These are phyloP conservation scores for Teratosphaeria epicoccoides DNA, from an alignment of 2,329 filamentous ascomycete genomes.

Conservation along the genomic window DNA sequence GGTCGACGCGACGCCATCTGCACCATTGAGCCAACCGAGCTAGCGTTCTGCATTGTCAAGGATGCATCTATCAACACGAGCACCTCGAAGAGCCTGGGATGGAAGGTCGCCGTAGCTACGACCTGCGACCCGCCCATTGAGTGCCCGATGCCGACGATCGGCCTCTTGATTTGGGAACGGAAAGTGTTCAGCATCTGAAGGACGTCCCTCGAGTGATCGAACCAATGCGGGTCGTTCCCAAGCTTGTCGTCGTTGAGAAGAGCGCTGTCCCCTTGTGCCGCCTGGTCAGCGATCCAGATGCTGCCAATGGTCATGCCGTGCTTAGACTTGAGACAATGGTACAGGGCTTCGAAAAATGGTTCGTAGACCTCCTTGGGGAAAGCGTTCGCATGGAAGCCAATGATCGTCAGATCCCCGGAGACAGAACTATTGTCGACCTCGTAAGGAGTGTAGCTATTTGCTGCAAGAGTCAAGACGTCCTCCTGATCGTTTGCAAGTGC, in stretches of 20 bases:
- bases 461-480: slow-evolving; percentile 9
- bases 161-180: slow-evolving; percentile 64
- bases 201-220: slow-evolving; percentile 74
- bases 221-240: slow-evolving; percentile 50
- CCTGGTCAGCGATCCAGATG: slow-evolving; percentile 82
- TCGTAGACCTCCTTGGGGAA: slow-evolving; percentile 20
- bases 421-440: slow-evolving; percentile 6
- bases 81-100: slow-evolving; percentile 64
- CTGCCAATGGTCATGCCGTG: slow-evolving; percentile 22
- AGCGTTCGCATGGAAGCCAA: slow-evolving; percentile 14
- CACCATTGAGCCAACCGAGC: not conserved
- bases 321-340: not conserved
- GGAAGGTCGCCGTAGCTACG: slow-evolving; percentile 57
- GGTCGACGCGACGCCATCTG: slow-evolving; percentile 46
- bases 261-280: slow-evolving; percentile 67
- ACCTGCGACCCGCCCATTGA: slow-evolving; percentile 54
- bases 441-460: slow-evolving; percentile 17
- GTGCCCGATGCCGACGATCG: slow-evolving; percentile 78
- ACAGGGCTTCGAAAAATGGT: slow-evolving; percentile 16
- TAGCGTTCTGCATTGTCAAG: slow-evolving; percentile 38
- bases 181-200: slow-evolving; percentile 78
- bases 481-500: slow-evolving; percentile 5
- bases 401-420: slow-evolving; percentile 17
- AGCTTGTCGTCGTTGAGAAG: slow-evolving; percentile 53
- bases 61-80: slow-evolving; percentile 72